Base-by-base conservation (phyloP, 2,329 filamentous ascomycete genomes). In the Colletotrichum sidae region DNA sequence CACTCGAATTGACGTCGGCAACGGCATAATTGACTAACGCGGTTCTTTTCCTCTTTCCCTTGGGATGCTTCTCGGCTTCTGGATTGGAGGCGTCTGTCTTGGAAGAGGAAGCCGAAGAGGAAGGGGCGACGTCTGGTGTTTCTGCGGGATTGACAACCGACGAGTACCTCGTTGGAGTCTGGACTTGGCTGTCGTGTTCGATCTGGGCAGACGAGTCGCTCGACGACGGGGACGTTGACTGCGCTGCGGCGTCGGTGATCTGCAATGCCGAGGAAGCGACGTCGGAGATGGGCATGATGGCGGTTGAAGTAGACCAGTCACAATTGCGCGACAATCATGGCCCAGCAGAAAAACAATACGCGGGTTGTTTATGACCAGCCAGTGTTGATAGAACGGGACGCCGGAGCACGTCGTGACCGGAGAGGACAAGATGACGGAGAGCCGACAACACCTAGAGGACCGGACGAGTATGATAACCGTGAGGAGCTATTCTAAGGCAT, bases 21-120 rank as follows among this genome's bases (percentile, higher is more conserved):
- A 25, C 25, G 25, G 25, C 25, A 25, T 25, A 25, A 4, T 10
- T 8, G n/a, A 82, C 84, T 72, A 84, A 90, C 87, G 85, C 85
- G 65, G 87, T 90, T 69, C 87, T 79, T 77, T 89, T 90, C 78
- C 87, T 81, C 80, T 86, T 88, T 69, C 82, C 84, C 77, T 86
- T 87, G 68, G 86, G 85, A 69, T 87, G 86, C 69, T 79, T 80
- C 68, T 80, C 78, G 8, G 63, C 67, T 13, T 74, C 69, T 8
- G 69, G 55, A 15, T 61, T 67, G 56, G 60, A 46, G 34, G 55
- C 52, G 46, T 58, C 60, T 54, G 65, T 47, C 17, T 57, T 56
- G 15, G 34, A 37, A 11, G 35, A 33, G n/a, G 17, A 13, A 12
- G 37, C 17, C 42, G 58, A 47, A 35, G 38, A 41, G 13, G 45